Conservation (phyloP, 1,284 basidiomycete genomes). For the Pulveroboletus sp. region DNA sequence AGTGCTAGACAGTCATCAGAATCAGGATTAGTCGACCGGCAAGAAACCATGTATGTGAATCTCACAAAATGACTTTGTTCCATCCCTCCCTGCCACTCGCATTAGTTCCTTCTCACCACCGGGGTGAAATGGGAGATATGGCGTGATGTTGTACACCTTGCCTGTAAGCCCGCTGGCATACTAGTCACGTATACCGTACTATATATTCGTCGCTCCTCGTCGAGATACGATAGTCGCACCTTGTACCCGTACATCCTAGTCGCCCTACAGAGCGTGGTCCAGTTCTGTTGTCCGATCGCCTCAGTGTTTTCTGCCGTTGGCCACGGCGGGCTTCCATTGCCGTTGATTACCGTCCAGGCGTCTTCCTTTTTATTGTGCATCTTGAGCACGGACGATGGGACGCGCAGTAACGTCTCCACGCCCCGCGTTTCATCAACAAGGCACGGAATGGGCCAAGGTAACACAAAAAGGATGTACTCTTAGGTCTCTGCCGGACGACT, state of each 20-base stretch:
- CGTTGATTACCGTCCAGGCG: constrained; percentile 92
- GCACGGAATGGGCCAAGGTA: background rate
- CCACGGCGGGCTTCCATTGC: too few relatives aligned
- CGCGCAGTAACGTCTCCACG: constrained; percentile 64
- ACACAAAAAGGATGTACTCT: constrained; percentile 46
- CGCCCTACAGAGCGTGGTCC: too few relatives aligned
- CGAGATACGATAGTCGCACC: too few relatives aligned
- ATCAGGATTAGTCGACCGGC: constrained; percentile 4
- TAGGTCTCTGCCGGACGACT: constrained; percentile 76
- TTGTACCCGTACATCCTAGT: too few relatives aligned
- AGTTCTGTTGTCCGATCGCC: too few relatives aligned
- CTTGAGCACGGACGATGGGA: constrained; percentile 84
- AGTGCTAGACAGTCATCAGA: constrained; percentile 21
- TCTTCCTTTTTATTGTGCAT: constrained; percentile 83
- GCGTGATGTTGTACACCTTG: constrained; percentile 97
- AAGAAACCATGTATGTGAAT: background rate
- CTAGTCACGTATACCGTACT: too few relatives aligned
- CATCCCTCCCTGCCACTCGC: constrained; percentile 95
- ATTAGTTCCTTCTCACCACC: constrained; percentile 93
- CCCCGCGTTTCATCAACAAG: constrained; percentile 45
- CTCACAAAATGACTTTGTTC: constrained; percentile 90
- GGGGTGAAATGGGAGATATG: constrained; percentile 91
- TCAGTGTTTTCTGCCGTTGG: too few relatives aligned
- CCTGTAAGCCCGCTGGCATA: too few relatives aligned
- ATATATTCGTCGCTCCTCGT: too few relatives aligned